These are phyloP conservation scores for Alternaria dauci DNA, from an alignment of 2,329 filamentous ascomycete species.

Conservation along the genomic window DNA sequence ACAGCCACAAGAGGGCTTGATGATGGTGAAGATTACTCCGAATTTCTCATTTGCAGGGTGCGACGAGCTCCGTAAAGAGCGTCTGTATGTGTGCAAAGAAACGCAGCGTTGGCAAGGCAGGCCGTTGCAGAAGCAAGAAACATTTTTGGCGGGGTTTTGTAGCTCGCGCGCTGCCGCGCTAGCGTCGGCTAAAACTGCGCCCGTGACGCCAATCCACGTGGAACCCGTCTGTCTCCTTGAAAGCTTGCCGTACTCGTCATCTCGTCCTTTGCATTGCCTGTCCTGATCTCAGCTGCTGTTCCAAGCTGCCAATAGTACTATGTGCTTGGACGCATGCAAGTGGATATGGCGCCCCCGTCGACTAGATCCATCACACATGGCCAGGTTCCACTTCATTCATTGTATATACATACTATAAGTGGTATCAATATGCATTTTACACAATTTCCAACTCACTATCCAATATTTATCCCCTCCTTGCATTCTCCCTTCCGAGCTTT, in stretches of 20 bases:
- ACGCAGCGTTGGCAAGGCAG: constrained; percentile 91
- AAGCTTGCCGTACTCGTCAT: not conserved
- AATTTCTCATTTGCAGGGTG: constrained; percentile 91
- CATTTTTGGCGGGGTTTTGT: constrained; percentile 49
- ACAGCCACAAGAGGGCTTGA: constrained; percentile 54
- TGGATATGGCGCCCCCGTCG: not conserved
- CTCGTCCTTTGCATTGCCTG: not conserved
- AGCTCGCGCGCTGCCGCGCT: constrained; percentile 34
- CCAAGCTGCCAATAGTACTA: not conserved
- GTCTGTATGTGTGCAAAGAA: constrained; percentile 89
- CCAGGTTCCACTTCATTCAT: not conserved
- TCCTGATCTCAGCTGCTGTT: not conserved
- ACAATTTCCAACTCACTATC: not conserved
- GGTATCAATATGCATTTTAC: not conserved
- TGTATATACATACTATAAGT: not conserved
- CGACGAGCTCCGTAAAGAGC: constrained; percentile 42
- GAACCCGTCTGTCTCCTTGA: not conserved
- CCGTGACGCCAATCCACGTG: constrained; percentile 11
- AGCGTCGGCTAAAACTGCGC: constrained; percentile 26
- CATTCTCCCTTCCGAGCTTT: not conserved
- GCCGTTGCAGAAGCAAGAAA: constrained; percentile 67
- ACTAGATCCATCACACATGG: not conserved
- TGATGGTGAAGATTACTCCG: constrained; percentile 90
- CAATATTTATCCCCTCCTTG: not conserved
- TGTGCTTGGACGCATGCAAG: not conserved